A percentile compares a stretch with the other conserved stretches of the same genome.
Conservation (phyloP, 2,329 filamentous ascomycete genomes). For the Neonectria sp. region DNA sequence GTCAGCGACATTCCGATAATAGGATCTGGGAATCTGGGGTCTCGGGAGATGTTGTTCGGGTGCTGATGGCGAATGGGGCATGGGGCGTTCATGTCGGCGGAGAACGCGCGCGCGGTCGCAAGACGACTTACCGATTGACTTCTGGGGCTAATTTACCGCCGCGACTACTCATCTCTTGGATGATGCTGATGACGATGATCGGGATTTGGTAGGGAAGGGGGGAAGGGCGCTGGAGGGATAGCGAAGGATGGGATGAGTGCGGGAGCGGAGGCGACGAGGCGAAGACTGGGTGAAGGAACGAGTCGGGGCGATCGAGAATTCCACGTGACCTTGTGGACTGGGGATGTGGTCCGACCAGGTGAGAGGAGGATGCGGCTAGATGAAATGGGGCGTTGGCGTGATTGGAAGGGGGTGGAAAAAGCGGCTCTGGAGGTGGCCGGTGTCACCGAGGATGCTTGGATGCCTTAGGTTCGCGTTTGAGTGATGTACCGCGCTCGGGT, state of each 20-base stretch:
- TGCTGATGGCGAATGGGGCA: slow-evolving; percentile 23
- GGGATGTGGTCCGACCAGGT: slow-evolving; percentile 36
- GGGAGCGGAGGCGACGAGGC: slow-evolving; percentile 50
- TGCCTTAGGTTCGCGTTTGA: slow-evolving; percentile 24
- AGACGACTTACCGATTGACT: slow-evolving; percentile 85
- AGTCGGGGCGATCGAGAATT: slow-evolving; percentile 37
- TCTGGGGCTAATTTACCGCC: slow-evolving; percentile 98
- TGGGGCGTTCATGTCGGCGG: slow-evolving; percentile 27
- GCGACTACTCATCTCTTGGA: slow-evolving; percentile 95
- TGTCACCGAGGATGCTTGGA: slow-evolving; percentile 10
- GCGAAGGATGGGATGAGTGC: slow-evolving; percentile 47
- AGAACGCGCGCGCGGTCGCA: slow-evolving; percentile 32
- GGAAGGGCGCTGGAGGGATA: slow-evolving; percentile 46
- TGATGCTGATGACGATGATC: slow-evolving; percentile 53
- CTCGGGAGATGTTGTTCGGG: slow-evolving; percentile 31
- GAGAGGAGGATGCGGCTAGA: slow-evolving; percentile 24
- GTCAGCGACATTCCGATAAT: slow-evolving; percentile 51
- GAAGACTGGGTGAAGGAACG: slow-evolving; percentile 47
- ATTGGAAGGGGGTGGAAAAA: slow-evolving; percentile 35
- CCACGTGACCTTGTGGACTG: slow-evolving; percentile 46
- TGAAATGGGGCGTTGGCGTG: slow-evolving; percentile 38
- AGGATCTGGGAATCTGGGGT: slow-evolving; percentile 25
- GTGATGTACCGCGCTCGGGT: slow-evolving; percentile 11
- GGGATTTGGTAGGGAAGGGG: slow-evolving; percentile 50
- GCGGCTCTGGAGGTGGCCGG: slow-evolving; percentile 38